Conservation (phyloP, 345 rosid species). For the Alliaria petiolata region DNA sequence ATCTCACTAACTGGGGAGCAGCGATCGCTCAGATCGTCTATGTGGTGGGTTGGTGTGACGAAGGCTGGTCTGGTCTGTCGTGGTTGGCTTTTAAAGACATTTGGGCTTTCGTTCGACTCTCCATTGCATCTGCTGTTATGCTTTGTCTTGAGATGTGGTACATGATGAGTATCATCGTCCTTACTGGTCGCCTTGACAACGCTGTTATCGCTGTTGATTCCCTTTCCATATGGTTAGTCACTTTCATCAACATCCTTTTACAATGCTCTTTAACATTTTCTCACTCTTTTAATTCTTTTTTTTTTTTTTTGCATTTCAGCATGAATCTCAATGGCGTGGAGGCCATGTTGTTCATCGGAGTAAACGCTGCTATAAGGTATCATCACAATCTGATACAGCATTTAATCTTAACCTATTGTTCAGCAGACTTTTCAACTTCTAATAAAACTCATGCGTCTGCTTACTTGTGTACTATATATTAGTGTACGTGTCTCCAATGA, state of each 20-base stretch:
- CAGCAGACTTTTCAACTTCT: background rate
- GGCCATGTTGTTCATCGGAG: slow-evolving; percentile 77
- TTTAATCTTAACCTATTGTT: background rate
- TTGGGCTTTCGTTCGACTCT: slow-evolving; percentile 74
- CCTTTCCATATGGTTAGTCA: slow-evolving; percentile 79
- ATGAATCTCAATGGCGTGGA: slow-evolving; percentile 74
- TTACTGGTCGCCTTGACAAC: slow-evolving; percentile 63
- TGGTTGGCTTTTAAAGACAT: slow-evolving; percentile 59
- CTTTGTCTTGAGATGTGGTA: slow-evolving; percentile 86
- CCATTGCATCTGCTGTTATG: slow-evolving; percentile 79
- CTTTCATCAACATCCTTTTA: background rate
- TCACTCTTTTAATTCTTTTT: background rate
- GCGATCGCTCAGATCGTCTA: slow-evolving; percentile 47
- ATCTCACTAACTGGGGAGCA: slow-evolving; percentile 47
- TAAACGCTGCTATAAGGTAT: slow-evolving; percentile 71
- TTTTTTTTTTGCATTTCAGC: slow-evolving; percentile 45
- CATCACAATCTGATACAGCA: background rate
- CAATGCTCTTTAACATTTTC: background rate
- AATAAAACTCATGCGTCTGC: background rate
- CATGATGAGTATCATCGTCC: slow-evolving; percentile 73
- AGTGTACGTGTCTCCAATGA: slow-evolving; percentile 83
- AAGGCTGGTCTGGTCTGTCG: slow-evolving; percentile 66
- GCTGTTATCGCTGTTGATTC: slow-evolving; percentile 74
- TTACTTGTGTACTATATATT: background rate
- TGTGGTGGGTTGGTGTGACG: slow-evolving; percentile 53